These are phyloP conservation scores for Sesbania bispinosa DNA, from an alignment of 306 rosid species.

Conservation along the genomic window DNA sequence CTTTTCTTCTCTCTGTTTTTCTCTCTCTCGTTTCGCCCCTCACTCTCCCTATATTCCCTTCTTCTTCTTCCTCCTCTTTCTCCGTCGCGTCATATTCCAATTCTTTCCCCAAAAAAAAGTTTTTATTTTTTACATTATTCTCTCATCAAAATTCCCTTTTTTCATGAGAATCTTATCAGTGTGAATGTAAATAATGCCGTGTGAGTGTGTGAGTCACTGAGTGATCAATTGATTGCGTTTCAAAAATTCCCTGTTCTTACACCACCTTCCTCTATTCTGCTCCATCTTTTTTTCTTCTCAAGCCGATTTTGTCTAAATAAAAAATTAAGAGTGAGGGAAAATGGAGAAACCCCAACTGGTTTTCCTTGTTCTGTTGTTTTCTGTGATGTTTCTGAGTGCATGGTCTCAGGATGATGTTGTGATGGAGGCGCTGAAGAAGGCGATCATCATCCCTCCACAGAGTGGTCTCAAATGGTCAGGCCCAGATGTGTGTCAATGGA, in stretches of 20 bases:
- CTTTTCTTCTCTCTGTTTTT: no score
- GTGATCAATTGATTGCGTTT: not conserved
- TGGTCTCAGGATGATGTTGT: conserved; percentile 42
- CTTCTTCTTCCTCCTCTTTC: conserved; percentile 16
- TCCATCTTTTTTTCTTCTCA: not conserved
- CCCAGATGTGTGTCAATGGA: conserved; percentile 49
- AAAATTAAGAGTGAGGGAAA: not conserved
- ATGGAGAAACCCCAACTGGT: conserved; percentile 38
- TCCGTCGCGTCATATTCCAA: conserved; percentile 25
- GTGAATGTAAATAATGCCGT: not conserved
- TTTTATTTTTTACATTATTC: not conserved
- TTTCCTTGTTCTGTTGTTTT: not conserved
- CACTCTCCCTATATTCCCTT: not conserved
- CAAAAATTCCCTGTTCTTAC: not conserved
- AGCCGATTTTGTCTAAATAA: not conserved
- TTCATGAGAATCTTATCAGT: not conserved
- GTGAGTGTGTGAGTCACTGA: no score
- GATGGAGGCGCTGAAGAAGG: conserved; percentile 40
- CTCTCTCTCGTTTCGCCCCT: no score
- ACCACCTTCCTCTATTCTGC: not conserved
- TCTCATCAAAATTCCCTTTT: not conserved
- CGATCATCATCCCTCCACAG: conserved; percentile 6
- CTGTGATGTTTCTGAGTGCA: not conserved
- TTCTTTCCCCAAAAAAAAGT: not conserved
- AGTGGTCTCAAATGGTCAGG: conserved; percentile 47